These are phyloP conservation scores for Salvia miltiorrhiza DNA, from an alignment of 257 asterid genomes.

Conservation along the genomic window DNA sequence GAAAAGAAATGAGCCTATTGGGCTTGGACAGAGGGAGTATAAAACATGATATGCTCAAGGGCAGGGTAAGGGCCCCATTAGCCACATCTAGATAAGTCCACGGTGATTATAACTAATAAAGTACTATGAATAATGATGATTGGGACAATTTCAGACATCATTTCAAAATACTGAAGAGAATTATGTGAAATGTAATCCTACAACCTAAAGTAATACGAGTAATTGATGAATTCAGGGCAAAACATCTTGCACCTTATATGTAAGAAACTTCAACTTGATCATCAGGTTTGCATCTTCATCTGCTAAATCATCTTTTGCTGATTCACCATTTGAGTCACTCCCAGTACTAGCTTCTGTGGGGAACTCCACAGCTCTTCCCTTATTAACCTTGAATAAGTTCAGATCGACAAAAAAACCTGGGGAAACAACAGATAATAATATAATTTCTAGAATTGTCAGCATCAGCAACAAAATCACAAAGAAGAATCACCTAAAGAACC, in stretches of 20 bases:
- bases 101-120: background rate
- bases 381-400: conserved; percentile 69
- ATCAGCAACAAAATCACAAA: conserved; percentile 7
- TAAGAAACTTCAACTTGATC: conserved; percentile 94
- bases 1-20: too few relatives aligned
- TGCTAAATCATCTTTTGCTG: conserved; percentile 56
- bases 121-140: background rate
- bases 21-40: too few relatives aligned
- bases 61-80: background rate
- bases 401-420: conserved; percentile 93
- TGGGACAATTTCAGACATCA: conserved; percentile 1
- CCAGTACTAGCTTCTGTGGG: conserved; percentile 29
- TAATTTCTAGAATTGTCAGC: conserved; percentile 5
- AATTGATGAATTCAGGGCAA: conserved; percentile 12
- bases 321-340: conserved; percentile 32
- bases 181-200: background rate
- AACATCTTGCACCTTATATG: conserved; percentile 69
- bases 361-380: conserved; percentile 47
- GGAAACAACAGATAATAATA: conserved; percentile 28
- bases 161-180: conserved; percentile 16
- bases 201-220: background rate
- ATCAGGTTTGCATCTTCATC: conserved; percentile 99
- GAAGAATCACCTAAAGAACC: conserved; percentile 5
- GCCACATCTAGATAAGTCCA: background rate
- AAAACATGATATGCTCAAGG: background rate